Evolutionary conservation across 345 rosid genomes (phyloP), one percentile per base, ranked within the genome.

Genomic region (Raphanus raphanistrum): DNA sequence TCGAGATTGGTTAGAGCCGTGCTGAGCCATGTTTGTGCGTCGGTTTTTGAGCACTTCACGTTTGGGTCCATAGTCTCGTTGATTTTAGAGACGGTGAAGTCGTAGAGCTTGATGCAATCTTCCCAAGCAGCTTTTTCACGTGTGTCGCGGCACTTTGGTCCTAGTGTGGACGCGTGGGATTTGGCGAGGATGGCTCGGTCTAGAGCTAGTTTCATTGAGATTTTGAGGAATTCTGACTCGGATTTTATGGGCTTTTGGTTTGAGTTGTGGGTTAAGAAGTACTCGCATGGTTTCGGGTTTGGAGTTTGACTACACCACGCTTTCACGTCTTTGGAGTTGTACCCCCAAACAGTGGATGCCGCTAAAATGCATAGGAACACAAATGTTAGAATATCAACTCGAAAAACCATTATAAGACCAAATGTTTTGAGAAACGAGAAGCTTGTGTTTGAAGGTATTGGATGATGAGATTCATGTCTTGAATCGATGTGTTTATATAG

Each of bases 11-110:
- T 95, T n/a, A 95, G 82, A 38, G 99, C 97, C 0, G 94, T 74
- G 80, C 99, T 92, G 66, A 95, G 92, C 98, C 99, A 95, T 25
- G 99, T 92, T 62, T 92, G 97, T 0, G 85, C 63, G 33, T 92
- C 99, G 43, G 77, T 81, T 54, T 86, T 79, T 54, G 89, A 84
- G 84, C 93, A 85, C 28, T 81, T 88, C 25, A 79, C 33, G 72
- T 27, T 31, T 12, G 88, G 75, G 62, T 77, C 80, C 0, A 85
- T 43, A 1, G 99, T 88, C 64, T 81, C 70, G 83, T 90, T 92
- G 70, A 95, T 84, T 6, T 86, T 85, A 11, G 45, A 78, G 60
- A 83, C 69, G 29, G 88, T 82, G 8, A 74, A 55, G 43, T 88
- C 85, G 17, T 90, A 91, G 73, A 91, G 86, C 36, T 73, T 55